Conservation (phyloP, 108 stramenopile species). For the Cyclotella choctawhatcheeana region DNA sequence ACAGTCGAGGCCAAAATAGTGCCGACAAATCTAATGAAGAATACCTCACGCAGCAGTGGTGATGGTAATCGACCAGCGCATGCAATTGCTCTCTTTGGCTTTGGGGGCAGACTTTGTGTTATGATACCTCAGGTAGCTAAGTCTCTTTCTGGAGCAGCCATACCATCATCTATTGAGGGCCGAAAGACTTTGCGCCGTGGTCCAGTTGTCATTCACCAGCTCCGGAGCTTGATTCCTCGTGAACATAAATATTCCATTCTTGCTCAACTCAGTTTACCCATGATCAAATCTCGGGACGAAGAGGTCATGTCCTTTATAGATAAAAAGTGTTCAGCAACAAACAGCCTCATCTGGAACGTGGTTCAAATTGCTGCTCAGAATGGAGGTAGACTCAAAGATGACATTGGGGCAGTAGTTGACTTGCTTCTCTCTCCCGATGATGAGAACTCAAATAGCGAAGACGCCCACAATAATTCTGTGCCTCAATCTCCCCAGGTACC, state of each 20-base stretch:
- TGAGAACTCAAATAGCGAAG: neutral
- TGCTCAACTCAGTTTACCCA: constrained; percentile 49
- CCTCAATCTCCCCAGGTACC: constrained; percentile 7
- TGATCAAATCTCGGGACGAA: constrained; percentile 35
- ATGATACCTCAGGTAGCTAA: constrained; percentile 51
- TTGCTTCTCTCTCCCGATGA: constrained; percentile 53
- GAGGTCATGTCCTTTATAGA: constrained; percentile 58
- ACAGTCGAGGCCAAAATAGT: neutral
- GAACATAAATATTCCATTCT: constrained; percentile 42
- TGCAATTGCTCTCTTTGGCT: constrained; percentile 70
- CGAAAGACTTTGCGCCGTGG: constrained; percentile 39
- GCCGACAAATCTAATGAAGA: neutral
- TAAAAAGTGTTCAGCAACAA: constrained; percentile 34
- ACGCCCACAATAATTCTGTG: constrained; percentile 4
- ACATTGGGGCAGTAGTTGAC: constrained; percentile 70
- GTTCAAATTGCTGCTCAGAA: constrained; percentile 71
- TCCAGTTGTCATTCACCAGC: constrained; percentile 48
- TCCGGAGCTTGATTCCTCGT: constrained; percentile 41
- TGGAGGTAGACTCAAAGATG: constrained; percentile 65
- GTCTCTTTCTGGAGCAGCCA: constrained; percentile 27
- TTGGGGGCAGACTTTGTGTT: constrained; percentile 69
- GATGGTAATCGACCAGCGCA: constrained; percentile 40
- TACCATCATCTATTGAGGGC: constrained; percentile 2
- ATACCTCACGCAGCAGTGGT: too few species aligned
- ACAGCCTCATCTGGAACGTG: constrained; percentile 73